These are phyloP conservation scores for Allium cepa DNA, from an alignment of 106 monocot genomes.

Conservation along the genomic window DNA sequence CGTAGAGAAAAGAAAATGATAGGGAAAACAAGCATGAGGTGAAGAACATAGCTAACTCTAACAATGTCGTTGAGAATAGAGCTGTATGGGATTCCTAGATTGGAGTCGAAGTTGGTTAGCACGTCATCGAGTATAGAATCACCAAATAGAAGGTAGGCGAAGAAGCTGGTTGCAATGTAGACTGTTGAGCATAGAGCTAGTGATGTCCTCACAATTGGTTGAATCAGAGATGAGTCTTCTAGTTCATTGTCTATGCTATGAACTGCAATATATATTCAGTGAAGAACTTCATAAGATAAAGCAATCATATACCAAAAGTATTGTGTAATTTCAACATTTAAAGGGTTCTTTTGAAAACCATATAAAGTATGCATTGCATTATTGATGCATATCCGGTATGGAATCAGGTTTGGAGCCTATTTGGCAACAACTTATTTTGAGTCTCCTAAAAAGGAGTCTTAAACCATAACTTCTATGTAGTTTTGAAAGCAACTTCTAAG, in stretches of 20 bases:
- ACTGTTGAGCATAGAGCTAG: slow-evolving; percentile 70
- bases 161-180: slow-evolving; percentile 84
- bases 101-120: slow-evolving; percentile 76
- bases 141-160: slow-evolving; percentile 85
- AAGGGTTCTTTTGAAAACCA: too few relatives aligned
- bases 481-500: too few relatives aligned
- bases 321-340: too few relatives aligned
- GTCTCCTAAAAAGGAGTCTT: too few relatives aligned
- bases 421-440: too few relatives aligned
- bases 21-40: slow-evolving; percentile 97
- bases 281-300: too few relatives aligned
- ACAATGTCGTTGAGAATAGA: slow-evolving; percentile 61
- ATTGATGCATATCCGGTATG: too few relatives aligned
- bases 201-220: slow-evolving; percentile 66
- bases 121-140: slow-evolving; percentile 86
- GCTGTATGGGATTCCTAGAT: slow-evolving; percentile 82
- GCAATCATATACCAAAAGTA: too few relatives aligned
- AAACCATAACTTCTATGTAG: too few relatives aligned
- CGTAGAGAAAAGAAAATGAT: slow-evolving; percentile 77
- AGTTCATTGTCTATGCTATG: slow-evolving; percentile 87
- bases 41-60: slow-evolving; percentile 77
- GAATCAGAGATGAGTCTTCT: slow-evolving; percentile 62
- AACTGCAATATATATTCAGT: slow-evolving; percentile 39
- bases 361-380: too few relatives aligned
- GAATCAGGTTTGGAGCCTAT: too few relatives aligned